phyloP scores from a whole-genome alignment of 2,329 filamentous ascomycete genomes.

The Alternaria triticimaculans region DNA sequence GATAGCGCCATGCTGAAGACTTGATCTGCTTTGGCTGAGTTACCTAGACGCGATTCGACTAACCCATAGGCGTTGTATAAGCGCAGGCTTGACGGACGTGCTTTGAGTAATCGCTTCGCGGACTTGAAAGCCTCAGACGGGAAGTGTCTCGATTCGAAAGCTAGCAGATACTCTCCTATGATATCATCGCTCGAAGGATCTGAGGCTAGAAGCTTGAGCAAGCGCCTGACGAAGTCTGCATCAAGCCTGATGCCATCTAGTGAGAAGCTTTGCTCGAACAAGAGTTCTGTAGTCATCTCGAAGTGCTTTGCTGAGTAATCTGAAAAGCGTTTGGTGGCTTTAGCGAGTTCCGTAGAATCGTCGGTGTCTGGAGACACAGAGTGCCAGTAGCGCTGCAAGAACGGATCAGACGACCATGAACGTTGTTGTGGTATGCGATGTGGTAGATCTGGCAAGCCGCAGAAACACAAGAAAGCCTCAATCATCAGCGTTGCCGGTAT shows the following conservation, averaged over 20 bases:
- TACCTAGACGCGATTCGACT: constrained; percentile 68
- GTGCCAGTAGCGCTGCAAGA: constrained; percentile 53
- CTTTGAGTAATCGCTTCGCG: constrained; percentile 77
- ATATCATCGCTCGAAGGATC: constrained; percentile 45
- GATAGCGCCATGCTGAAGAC: constrained; percentile 73
- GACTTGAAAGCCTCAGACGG: constrained; percentile 66
- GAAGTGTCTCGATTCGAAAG: constrained; percentile 67
- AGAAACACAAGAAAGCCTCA: constrained; percentile 66
- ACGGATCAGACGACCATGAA: constrained; percentile 61
- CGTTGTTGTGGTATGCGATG: constrained; percentile 28
- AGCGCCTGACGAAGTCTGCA: constrained; percentile 32
- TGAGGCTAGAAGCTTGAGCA: constrained; percentile 65
- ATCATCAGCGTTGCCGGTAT: constrained; percentile 60
- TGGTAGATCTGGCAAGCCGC: constrained; percentile 59
- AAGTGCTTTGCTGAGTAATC: constrained; percentile 20
- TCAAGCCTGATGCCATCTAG: constrained; percentile 11
- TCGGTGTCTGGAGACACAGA: constrained; percentile 6
- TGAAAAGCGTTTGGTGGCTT: constrained; percentile 13
- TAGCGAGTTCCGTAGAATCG: constrained; percentile 3
- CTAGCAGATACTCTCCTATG: constrained; percentile 73
- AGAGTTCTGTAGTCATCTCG: constrained; percentile 31
- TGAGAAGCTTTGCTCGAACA: constrained; percentile 35
- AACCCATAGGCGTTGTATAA: constrained; percentile 83
- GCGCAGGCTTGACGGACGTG: constrained; percentile 65
- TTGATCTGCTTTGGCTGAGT: constrained; percentile 64